Conservation (phyloP, 2,329 filamentous ascomycete genomes). For the Penicillium sp. region DNA sequence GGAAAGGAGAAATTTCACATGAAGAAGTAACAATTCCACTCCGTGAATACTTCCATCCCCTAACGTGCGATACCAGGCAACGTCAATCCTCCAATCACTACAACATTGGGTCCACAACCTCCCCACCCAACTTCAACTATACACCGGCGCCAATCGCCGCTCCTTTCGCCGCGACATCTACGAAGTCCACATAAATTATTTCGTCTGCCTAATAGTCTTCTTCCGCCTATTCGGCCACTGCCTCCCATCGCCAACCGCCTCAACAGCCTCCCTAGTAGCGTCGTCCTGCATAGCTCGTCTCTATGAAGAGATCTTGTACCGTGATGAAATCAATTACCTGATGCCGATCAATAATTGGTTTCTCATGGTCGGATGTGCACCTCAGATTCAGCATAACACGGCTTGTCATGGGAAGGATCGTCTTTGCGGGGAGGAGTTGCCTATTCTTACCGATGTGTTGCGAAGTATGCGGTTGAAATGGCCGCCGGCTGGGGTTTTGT, state of each 20-base stretch:
- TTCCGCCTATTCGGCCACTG: conserved; percentile 5
- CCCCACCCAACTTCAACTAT: neutral
- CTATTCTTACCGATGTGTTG: neutral
- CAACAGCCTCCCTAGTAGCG: conserved; percentile 7
- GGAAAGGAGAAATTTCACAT: neutral
- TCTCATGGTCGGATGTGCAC: conserved; percentile 9
- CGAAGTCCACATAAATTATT: conserved; percentile 7
- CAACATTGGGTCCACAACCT: conserved; percentile 1
- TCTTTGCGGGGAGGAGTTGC: conserved; percentile 1
- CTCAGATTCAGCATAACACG: conserved; percentile 20
- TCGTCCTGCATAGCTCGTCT: conserved; percentile 14
- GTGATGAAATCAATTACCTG: conserved; percentile 16
- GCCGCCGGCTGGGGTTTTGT: conserved; percentile 1
- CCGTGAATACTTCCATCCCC: neutral
- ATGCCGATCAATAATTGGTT: conserved; percentile 13
- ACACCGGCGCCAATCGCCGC: neutral
- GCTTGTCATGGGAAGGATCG: neutral
- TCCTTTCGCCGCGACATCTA: neutral
- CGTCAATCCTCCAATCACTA: neutral
- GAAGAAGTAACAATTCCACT: neutral
- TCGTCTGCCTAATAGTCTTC: conserved; percentile 7
- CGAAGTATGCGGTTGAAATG: conserved; percentile 2
- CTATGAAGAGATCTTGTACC: conserved; percentile 11
- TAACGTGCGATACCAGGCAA: neutral
- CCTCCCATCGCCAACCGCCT: neutral